phyloP scores from a whole-genome alignment of 257 asterid species.

The Prunella vulgaris region DNA sequence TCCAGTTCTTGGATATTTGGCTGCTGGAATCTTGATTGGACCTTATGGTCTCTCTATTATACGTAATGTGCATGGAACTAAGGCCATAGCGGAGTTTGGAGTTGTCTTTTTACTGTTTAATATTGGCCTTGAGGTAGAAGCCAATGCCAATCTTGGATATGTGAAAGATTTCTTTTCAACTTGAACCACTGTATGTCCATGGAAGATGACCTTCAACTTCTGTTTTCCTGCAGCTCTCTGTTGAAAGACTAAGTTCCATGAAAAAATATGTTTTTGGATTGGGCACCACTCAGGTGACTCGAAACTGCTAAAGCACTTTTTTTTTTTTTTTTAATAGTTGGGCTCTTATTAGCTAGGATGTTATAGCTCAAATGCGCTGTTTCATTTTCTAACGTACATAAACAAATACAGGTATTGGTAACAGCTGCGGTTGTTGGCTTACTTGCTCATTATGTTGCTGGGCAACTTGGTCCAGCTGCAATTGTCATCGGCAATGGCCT shows the following conservation, averaged over 20 bases:
- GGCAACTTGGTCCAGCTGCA: conserved; percentile 95
- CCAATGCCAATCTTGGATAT: conserved; percentile 11
- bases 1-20: conserved; percentile 88
- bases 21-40: conserved; percentile 91
- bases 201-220: conserved; percentile 15
- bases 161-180: conserved; percentile 18
- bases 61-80: conserved; percentile 91
- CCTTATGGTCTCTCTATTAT: conserved; percentile 96
- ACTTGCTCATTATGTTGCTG: conserved; percentile 69
- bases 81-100: conserved; percentile 96
- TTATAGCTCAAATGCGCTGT: background rate
- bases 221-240: conserved; percentile 73
- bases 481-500: conserved; percentile 97
- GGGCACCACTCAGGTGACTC: conserved; percentile 94
- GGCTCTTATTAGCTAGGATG: background rate
- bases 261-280: conserved; percentile 97
- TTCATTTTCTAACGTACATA: conserved; percentile 7
- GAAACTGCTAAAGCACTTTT: conserved; percentile 7
- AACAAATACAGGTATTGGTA: conserved; percentile 66
- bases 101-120: conserved; percentile 94
- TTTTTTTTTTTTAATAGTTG: conserved; percentile 12
- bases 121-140: conserved; percentile 93
- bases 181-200: conserved; percentile 29
- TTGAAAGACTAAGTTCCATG: conserved; percentile 98
- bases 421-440: conserved; percentile 80